A percentile compares a stretch with the other conserved stretches of the same genome.
Conservation (phyloP, 495 filamentous ascomycete species). For the Neurospora sp. region DNA sequence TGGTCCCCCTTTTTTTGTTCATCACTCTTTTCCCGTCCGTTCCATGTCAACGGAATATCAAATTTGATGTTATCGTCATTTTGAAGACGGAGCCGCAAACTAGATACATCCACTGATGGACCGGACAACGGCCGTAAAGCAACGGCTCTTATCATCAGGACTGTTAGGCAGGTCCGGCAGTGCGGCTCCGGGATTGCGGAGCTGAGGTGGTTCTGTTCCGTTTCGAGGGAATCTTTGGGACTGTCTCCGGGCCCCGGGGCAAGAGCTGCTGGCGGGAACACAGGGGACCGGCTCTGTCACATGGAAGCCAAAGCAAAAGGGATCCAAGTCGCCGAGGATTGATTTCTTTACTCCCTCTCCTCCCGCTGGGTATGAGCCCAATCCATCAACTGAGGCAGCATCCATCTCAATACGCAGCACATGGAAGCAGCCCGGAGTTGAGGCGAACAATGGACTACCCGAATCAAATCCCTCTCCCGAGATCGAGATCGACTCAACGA, state of each 20-base stretch:
- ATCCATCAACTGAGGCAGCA: not conserved
- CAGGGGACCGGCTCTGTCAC: not conserved
- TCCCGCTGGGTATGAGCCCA: not conserved
- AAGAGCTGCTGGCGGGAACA: not conserved
- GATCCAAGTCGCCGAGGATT: not conserved
- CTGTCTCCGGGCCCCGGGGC: not conserved
- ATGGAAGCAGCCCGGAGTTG: not conserved
- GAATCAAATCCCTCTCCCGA: not conserved
- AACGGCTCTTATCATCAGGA: not conserved
- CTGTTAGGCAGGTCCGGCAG: not conserved
- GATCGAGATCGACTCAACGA: not conserved
- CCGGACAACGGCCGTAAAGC: not conserved
- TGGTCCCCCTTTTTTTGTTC: not conserved
- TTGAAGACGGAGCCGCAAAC: not conserved
- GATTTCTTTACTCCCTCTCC: not conserved
- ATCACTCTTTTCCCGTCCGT: not conserved
- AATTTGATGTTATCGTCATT: not conserved
- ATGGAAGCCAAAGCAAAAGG: not conserved
- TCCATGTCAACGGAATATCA: not conserved
- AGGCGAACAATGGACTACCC: not conserved
- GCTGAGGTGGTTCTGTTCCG: not conserved
- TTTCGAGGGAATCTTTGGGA: not conserved
- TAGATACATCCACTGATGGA: not conserved
- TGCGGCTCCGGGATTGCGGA: not conserved
- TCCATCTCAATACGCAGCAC: not conserved